Percentiles rank a stretch among this genome's conserved stretches.
These are phyloP conservation scores for Blastobotrys capitulatus DNA, from an alignment of 1,139 yeast species.

Conservation along the genomic window DNA sequence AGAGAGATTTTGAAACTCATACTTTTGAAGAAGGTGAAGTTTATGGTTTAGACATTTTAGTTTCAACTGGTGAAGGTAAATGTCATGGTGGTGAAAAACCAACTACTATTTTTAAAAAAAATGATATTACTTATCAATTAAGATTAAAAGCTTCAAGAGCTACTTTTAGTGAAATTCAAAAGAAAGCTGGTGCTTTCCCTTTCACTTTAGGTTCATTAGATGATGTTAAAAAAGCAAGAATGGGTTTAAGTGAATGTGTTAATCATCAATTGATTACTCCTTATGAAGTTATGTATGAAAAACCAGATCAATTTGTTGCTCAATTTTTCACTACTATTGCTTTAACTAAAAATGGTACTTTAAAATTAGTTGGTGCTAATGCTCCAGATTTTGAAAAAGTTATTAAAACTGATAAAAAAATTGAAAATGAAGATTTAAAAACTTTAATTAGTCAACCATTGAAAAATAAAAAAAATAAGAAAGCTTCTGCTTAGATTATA, in stretches of 20 bases:
- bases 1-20: slow-evolving; percentile 55
- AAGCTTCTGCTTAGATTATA: slow-evolving; percentile 21
- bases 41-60: slow-evolving; percentile 67
- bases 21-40: slow-evolving; percentile 75
- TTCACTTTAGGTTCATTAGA: slow-evolving; percentile 61
- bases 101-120: slow-evolving; percentile 69
- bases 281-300: slow-evolving; percentile 65
- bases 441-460: slow-evolving; percentile 53
- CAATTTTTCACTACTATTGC: slow-evolving; percentile 77
- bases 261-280: slow-evolving; percentile 65
- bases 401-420: slow-evolving; percentile 54
- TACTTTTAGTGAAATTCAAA: slow-evolving; percentile 60
- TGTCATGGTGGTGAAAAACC: slow-evolving; percentile 55
- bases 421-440: slow-evolving; percentile 47
- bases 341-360: slow-evolving; percentile 66
- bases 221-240: slow-evolving; percentile 67
- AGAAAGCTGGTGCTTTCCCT: slow-evolving; percentile 66
- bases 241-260: slow-evolving; percentile 70
- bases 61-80: slow-evolving; percentile 66
- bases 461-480: slow-evolving; percentile 44
- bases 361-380: slow-evolving; percentile 56
- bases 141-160: slow-evolving; percentile 70
- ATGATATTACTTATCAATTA: slow-evolving; percentile 62
- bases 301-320: slow-evolving; percentile 62
- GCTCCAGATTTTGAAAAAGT: slow-evolving; percentile 42